Base-by-base conservation (phyloP, 2,329 filamentous ascomycete genomes). In the Mariannaea elegans region DNA sequence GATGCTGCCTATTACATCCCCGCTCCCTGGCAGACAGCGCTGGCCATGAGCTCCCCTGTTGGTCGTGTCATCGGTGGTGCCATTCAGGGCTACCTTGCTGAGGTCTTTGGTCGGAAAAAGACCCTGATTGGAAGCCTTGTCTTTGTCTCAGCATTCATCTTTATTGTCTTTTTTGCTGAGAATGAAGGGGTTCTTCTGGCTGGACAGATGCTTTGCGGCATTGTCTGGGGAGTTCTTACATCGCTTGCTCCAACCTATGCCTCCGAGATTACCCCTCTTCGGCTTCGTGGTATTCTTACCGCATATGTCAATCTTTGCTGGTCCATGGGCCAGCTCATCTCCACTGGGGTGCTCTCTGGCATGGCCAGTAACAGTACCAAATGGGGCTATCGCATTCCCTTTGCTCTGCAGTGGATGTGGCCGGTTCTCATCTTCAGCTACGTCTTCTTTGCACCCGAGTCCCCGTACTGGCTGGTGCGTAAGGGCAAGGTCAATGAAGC, bases 111-210 rank as follows among this genome's bases (percentile, higher is more conserved):
- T 4, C 65, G 63, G n/a, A 59, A 84, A 16, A 82, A 80, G 68
- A 86, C 84, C 12, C 80, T 88, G 63, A 81, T 87, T 36, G 77
- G 64, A 7, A 82, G 81, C 9, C 57, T 85, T 44, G 59, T 77
- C 3, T 53, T 74, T 66, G 71, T 80, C 14, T 60, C 59, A 3
- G 60, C 60, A 2, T 55, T 67, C 24, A 63, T 70, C 29, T 69
- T 66, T 39, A 62, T 69, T 9, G 56, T 52, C 6, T 64, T 70
- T 46, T 70, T 65, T 24, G 65, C 66, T 10, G 71, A 74, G 0
- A 78, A 75, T 14, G 69, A 77, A 5, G 65, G 73, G 7, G 73
- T 76, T 2, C 71, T 81, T 16, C 65, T 82, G 2, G 73, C 78
- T 12, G 79, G 78, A 2, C 73, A 81, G 47, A 71, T 83, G 32